These are phyloP conservation scores for Saposhnikovia divaricata DNA, from an alignment of 129 eudicot genomes.

Conservation along the genomic window DNA sequence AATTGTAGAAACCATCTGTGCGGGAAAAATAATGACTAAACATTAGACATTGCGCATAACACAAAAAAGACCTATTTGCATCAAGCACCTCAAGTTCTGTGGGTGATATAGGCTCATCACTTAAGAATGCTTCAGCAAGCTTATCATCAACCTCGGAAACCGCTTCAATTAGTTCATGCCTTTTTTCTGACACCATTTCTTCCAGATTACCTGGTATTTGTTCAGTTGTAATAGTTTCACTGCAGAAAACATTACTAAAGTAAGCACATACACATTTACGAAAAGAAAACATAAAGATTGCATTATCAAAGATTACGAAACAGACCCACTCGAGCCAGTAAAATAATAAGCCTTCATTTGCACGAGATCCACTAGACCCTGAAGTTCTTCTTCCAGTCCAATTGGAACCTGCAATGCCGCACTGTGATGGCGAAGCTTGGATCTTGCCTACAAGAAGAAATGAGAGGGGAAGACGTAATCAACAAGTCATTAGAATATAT, in stretches of 20 bases:
- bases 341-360: slow-evolving; percentile 74
- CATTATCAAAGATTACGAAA: slow-evolving; percentile 15
- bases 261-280: slow-evolving; percentile 3
- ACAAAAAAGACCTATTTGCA: not conserved
- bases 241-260: slow-evolving; percentile 18
- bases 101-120: slow-evolving; percentile 82
- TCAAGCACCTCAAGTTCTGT: slow-evolving; percentile 78
- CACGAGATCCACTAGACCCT: slow-evolving; percentile 94
- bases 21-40: not conserved
- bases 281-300: not conserved
- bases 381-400: slow-evolving; percentile 88
- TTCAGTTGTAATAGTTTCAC: slow-evolving; percentile 68
- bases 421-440: slow-evolving; percentile 93
- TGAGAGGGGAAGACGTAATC: not conserved
- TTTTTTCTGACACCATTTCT: slow-evolving; percentile 60
- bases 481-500: not conserved
- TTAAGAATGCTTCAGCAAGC: slow-evolving; percentile 80
- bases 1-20: not conserved
- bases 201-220: slow-evolving; percentile 72
- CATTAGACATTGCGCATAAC: not conserved
- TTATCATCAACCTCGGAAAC: slow-evolving; percentile 97
- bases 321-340: slow-evolving; percentile 90
- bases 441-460: slow-evolving; percentile 48
- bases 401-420: slow-evolving; percentile 98
- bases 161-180: slow-evolving; percentile 78